Conservation (phyloP, 352 stramenopile genomes). For the Aphanomyces cochlioides region DNA sequence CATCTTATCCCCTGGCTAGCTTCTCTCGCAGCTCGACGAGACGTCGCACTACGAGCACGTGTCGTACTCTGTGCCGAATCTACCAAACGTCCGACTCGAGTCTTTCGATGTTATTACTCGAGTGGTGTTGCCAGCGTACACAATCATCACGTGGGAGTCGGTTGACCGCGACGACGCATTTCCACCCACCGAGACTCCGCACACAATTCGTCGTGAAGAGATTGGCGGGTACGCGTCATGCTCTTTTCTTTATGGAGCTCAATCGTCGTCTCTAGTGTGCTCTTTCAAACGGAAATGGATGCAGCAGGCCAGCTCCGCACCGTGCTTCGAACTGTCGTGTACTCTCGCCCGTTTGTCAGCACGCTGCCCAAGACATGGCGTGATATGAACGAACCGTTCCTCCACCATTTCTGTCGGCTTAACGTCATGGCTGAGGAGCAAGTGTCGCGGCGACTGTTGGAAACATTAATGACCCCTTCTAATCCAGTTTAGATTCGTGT, state of each 20-base stretch:
- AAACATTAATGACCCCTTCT: slow-evolving; percentile 19
- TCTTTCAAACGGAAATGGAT: slow-evolving; percentile 27
- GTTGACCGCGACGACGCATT: slow-evolving; percentile 25
- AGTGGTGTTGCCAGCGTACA: slow-evolving; percentile 5
- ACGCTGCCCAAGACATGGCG: slow-evolving; percentile 26
- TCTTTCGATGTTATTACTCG: slow-evolving; percentile 26
- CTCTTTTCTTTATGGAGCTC: background rate
- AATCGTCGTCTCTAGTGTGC: slow-evolving; percentile 5
- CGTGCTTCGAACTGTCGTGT: slow-evolving; percentile 25
- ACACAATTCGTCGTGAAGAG: slow-evolving; percentile 28
- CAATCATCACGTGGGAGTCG: slow-evolving; percentile 29
- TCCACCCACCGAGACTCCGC: background rate
- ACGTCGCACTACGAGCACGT: slow-evolving; percentile 26
- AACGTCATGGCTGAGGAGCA: slow-evolving; percentile 29
- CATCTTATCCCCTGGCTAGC: no score
- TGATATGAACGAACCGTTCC: slow-evolving; percentile 31
- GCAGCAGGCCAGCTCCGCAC: slow-evolving; percentile 21
- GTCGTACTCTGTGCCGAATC: slow-evolving; percentile 24
- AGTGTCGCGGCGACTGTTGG: slow-evolving; percentile 18
- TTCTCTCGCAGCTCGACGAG: no score
- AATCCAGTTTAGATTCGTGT: no score
- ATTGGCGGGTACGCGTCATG: slow-evolving; percentile 17
- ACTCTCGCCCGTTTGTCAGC: slow-evolving; percentile 28
- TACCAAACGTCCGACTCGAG: slow-evolving; percentile 25
- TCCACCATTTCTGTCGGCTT: slow-evolving; percentile 25